These are phyloP conservation scores for Penicillium aurantiogriseum DNA, from an alignment of 2,329 filamentous ascomycete genomes.

Conservation along the genomic window DNA sequence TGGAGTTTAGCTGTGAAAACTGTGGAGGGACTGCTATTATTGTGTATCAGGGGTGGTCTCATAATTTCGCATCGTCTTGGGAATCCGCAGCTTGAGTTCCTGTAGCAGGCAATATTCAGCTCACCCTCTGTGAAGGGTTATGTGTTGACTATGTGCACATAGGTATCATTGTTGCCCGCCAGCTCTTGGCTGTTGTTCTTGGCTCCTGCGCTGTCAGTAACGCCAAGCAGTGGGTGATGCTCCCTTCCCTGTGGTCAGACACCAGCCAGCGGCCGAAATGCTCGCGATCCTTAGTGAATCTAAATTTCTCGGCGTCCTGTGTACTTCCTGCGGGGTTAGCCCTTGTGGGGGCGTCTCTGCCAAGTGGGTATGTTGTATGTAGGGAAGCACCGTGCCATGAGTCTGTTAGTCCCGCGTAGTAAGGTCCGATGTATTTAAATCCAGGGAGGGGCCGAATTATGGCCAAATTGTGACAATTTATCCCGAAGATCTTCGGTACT, in stretches of 20 bases:
- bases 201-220: slow-evolving; percentile 8
- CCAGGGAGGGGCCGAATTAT: slow-evolving; percentile 3
- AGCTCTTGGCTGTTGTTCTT: slow-evolving; percentile 3
- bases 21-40: background rate
- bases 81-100: background rate
- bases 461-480: background rate
- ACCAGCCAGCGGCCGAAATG: background rate
- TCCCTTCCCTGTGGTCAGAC: slow-evolving; percentile 10
- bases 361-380: slow-evolving; percentile 7
- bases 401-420: background rate
- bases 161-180: background rate
- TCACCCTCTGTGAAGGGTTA: background rate
- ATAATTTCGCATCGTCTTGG: background rate
- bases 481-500: background rate
- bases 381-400: slow-evolving; percentile 2
- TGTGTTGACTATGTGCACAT: background rate
- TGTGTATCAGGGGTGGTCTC: background rate
- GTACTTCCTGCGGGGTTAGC: slow-evolving; percentile 17
- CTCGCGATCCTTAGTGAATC: background rate
- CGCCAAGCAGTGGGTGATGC: slow-evolving; percentile 14
- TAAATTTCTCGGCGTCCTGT: slow-evolving; percentile 5
- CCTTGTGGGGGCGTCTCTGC: slow-evolving; percentile 11
- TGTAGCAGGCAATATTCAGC: background rate
- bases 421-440: slow-evolving; percentile 8
- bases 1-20: background rate